Evolutionary conservation across 495 filamentous ascomycete species (phyloP), one percentile per base, ranked within the genome.

Genomic region (Penicillium ochrochloron): DNA sequence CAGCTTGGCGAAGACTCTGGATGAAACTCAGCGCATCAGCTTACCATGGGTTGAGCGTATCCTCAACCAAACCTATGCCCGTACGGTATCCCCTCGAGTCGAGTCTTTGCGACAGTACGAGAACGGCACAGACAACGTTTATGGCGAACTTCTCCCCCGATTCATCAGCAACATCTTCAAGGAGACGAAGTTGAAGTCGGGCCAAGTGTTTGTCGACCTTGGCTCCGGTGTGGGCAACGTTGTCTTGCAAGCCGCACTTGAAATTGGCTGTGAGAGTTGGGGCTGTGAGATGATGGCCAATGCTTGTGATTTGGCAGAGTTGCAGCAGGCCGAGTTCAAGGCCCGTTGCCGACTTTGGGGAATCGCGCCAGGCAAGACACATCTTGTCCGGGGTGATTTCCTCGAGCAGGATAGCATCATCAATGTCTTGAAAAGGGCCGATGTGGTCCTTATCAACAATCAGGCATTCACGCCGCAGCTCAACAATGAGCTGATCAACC

Each of bases 141-240:
- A 98, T 73, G 95, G 95, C 65, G 95, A 99, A 73, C 85, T 99
- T 31, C 83, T 95, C 9, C 91, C 92, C 21, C 87, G 87, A 3
- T 96, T 99, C 73, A 85, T 93, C 63, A 89, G 89, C 62, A 86
- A 84, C 51, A 90, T 96, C 53, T 86, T 98, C 70, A 87, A 88
- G 58, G 86, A 96, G 68, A 92, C 91, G 10, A 80, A 85, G 33
- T 81, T 97, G 61, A 92, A 85, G 39, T 91, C 90, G 0, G 84
- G 86, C 34, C 90, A 94, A 61, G 88, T 94, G 2, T 97, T 99
- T 71, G 88, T 99, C 60, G 95, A 99, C 72, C 83, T 99, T 39
- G 95, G 95, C 33, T 97, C 92, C 19, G 95, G 95, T 29, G 95
- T 97, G 31, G 95, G 93, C 6, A 99, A 97, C 74, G 95, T 97